Base-by-base conservation (phyloP, 2,329 filamentous ascomycete genomes). In the Drechslera avenae region DNA sequence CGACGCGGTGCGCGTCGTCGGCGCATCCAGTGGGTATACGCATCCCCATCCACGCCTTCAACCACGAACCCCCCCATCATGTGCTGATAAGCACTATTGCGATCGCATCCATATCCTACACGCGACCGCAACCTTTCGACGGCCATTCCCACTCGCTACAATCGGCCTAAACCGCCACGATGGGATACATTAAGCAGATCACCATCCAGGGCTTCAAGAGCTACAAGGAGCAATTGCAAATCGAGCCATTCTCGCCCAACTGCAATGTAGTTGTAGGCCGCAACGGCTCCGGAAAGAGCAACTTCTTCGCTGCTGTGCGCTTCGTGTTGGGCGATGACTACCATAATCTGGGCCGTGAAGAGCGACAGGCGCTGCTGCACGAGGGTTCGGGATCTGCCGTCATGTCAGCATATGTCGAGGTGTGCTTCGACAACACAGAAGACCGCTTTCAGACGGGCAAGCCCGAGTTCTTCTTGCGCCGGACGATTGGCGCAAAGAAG, bases 161-260 rank as follows among this genome's bases (percentile, higher is more conserved):
- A 37, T 21, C 41, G 55, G 46, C 51, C 49, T 9, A 37, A 40
- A 35, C 57, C 62, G 58, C 55, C 56, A 52, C 48, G 16, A 73
- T 73, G 70, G 69, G 69, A 28, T 94, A 95, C 81, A 97, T 99
- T 83, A 99, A 99, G 77, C 94, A 99, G 80, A 97, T 97, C 75
- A 97, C 97, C 76, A 97, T 99, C 73, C 94, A 99, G 76, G 94
- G 94, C 86, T 99, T 99, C 80, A 99, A 99, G 79, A 97, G 92
- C 83, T 99, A 99, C 85, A 99, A 99, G 82, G 93, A 99, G 72
- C 95, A 99, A 75, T 97, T 91, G 44, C 90, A 97, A 73, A 97
- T 97, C 73, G 94, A 99, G 73, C 93, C 93, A 54, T 99, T 99
- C 77, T 97, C 93, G 36, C 88, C 93, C 45, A 95, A 95, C 68